These are phyloP conservation scores for Murraya paniculata DNA, from an alignment of 345 rosid genomes.

Conservation along the genomic window DNA sequence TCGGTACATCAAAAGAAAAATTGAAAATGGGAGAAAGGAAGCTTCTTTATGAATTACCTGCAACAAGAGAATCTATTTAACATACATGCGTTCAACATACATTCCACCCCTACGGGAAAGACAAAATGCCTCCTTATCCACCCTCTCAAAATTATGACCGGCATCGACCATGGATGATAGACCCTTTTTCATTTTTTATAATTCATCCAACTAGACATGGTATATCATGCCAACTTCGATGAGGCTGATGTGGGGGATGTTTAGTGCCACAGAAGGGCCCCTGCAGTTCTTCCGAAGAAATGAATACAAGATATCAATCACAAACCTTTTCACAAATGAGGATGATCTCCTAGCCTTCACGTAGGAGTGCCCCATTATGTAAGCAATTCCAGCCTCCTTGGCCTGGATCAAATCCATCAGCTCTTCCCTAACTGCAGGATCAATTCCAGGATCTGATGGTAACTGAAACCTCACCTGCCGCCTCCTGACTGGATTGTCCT, in stretches of 20 bases:
- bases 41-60: not conserved
- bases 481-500: constrained; percentile 63
- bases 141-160: not conserved
- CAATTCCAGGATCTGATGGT: constrained; percentile 55
- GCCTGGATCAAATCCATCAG: constrained; percentile 74
- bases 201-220: constrained; percentile 45
- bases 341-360: constrained; percentile 80
- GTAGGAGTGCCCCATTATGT: constrained; percentile 85
- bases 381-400: constrained; percentile 86
- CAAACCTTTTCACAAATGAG: constrained; percentile 62
- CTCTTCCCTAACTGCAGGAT: constrained; percentile 74
- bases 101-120: not conserved
- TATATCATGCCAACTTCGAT: constrained; percentile 97
- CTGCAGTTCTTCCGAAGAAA: constrained; percentile 95
- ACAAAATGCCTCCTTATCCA: not conserved
- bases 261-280: constrained; percentile 86
- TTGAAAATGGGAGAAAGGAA: not conserved
- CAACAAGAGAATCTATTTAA: not conserved
- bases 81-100: not conserved
- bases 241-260: constrained; percentile 89
- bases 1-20: not conserved
- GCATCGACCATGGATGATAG: not conserved
- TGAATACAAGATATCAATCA: constrained; percentile 76
- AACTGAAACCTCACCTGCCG: constrained; percentile 65
- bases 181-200: not conserved